phyloP scores from a whole-genome alignment of 768 basidiomycete genomes.

The Pulveroboletus sp. region DNA sequence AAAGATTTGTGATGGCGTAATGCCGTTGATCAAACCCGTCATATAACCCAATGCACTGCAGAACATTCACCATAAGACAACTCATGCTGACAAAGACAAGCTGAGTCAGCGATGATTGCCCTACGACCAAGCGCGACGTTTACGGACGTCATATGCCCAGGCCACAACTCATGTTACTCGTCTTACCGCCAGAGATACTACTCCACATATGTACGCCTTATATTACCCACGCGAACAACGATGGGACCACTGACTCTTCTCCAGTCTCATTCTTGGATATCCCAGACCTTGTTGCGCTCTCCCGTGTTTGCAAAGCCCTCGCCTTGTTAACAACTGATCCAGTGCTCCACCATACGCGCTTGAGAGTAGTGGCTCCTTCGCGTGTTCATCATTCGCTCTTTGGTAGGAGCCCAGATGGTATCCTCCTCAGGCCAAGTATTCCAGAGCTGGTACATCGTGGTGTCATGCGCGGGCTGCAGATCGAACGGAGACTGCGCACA shows the following conservation, averaged over 20 bases:
- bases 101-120: slow-evolving; percentile 11
- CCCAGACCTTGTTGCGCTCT: slow-evolving; percentile 59
- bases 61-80: neutral
- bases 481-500: slow-evolving; percentile 63
- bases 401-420: slow-evolving; percentile 51
- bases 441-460: slow-evolving; percentile 65
- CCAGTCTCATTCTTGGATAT: slow-evolving; percentile 70
- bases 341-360: slow-evolving; percentile 56
- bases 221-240: neutral
- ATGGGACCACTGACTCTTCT: neutral
- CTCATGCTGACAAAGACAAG: slow-evolving; percentile 10
- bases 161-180: slow-evolving; percentile 16
- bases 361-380: slow-evolving; percentile 62
- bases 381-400: slow-evolving; percentile 65
- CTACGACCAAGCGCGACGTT: no score
- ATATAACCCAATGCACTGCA: no score
- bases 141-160: no score
- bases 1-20: neutral
- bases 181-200: slow-evolving; percentile 53
- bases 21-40: slow-evolving; percentile 3
- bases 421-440: slow-evolving; percentile 58
- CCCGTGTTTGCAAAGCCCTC: slow-evolving; percentile 45
- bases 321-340: slow-evolving; percentile 55
- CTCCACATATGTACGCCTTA: slow-evolving; percentile 53
- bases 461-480: slow-evolving; percentile 63